These are phyloP conservation scores for Cryphonectria parasitica DNA, from an alignment of 2,329 filamentous ascomycete genomes.

Conservation along the genomic window DNA sequence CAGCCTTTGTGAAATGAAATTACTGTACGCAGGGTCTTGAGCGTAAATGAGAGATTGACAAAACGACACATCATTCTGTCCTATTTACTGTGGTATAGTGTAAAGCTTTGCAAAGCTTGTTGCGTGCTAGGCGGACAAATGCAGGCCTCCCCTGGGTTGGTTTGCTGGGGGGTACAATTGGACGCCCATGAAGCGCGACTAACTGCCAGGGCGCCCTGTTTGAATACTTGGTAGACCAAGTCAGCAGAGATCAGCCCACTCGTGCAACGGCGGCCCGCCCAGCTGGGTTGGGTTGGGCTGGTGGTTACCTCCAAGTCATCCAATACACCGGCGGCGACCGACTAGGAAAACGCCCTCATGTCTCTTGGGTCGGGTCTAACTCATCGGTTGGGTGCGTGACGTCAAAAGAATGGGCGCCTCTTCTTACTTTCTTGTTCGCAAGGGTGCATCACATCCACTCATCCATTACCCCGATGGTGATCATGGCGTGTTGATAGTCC, in stretches of 20 bases:
- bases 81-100: no score
- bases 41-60: neutral
- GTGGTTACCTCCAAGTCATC: no score
- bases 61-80: neutral
- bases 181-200: neutral
- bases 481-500: neutral
- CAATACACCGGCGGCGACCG: neutral
- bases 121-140: no score
- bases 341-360: neutral
- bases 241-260: neutral
- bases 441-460: neutral
- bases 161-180: no score
- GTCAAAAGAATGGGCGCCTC: neutral
- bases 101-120: no score
- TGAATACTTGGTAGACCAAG: neutral
- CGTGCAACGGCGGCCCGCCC: neutral
- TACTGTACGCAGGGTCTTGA: neutral
- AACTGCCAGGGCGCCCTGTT: neutral
- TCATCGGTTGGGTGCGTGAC: neutral
- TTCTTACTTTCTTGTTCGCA: no score
- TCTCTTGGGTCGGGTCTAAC: neutral
- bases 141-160: no score
- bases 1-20: neutral
- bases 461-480: neutral
- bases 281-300: neutral